Evolutionary conservation across 495 filamentous ascomycete species (phyloP).

Genomic region (Tetracladium marchalianum): DNA sequence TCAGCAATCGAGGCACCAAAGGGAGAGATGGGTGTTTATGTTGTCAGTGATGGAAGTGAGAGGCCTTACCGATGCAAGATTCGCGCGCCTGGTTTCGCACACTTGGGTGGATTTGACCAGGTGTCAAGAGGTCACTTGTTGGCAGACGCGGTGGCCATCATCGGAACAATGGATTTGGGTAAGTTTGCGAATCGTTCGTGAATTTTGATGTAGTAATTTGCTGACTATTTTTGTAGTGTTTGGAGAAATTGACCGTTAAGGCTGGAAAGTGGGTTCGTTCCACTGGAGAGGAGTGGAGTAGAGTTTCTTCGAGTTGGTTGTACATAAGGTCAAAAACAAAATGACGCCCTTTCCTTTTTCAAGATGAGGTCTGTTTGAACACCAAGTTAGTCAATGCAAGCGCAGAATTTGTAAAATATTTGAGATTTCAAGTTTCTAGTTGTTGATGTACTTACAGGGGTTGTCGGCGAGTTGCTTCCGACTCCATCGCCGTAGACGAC

Average conservation of each 20-base stretch:
- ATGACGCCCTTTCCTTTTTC: constrained; percentile 14
- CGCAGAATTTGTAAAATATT: background rate
- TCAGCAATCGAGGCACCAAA: constrained; percentile 96
- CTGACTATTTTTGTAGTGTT: constrained; percentile 30
- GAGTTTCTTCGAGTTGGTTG: constrained; percentile 8
- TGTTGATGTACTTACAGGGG: too few species aligned
- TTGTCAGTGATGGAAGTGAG: constrained; percentile 96
- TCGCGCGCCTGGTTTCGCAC: constrained; percentile 91
- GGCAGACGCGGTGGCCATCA: constrained; percentile 94
- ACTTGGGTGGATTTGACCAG: constrained; percentile 91
- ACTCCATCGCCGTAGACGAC: too few species aligned
- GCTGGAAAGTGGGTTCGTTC: background rate
- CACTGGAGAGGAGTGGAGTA: background rate
- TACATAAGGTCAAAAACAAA: constrained; percentile 10
- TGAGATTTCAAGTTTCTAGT: too few species aligned
- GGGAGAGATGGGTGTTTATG: constrained; percentile 97
- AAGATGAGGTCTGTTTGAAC: constrained; percentile 14
- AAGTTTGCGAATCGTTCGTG: constrained; percentile 15
- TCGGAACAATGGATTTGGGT: constrained; percentile 86
- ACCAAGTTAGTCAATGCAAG: constrained; percentile 16
- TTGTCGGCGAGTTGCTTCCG: too few species aligned
- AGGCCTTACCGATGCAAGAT: constrained; percentile 97
- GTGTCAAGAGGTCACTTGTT: constrained; percentile 83
- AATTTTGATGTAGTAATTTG: background rate
- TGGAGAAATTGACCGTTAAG: constrained; percentile 60